phyloP scores from a whole-genome alignment of 2,329 filamentous ascomycete species.

The Sordariomycetes sp. region DNA sequence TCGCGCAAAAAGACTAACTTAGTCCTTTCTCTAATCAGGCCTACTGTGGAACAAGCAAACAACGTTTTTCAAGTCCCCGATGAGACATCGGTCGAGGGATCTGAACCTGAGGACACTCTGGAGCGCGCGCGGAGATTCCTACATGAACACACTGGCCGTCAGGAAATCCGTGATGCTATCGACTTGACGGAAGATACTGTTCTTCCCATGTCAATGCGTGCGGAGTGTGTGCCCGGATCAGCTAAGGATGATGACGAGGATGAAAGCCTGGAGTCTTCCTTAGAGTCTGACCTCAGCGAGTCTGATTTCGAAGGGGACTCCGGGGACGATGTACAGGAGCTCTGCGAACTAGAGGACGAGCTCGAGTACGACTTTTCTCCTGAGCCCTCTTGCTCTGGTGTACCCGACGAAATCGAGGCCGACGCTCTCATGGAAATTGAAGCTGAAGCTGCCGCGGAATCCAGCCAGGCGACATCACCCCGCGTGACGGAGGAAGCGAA shows the following conservation, averaged over 20 bases:
- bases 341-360: not conserved
- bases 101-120: not conserved
- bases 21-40: not conserved
- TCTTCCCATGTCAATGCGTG: not conserved
- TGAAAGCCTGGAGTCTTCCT: not conserved
- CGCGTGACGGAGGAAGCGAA: not conserved
- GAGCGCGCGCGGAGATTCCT: not conserved
- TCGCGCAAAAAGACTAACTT: not conserved
- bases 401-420: not conserved
- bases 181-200: not conserved
- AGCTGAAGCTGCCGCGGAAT: not conserved
- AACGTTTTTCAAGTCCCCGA: not conserved
- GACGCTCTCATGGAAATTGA: not conserved
- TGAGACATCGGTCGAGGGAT: not conserved
- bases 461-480: not conserved
- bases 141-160: not conserved
- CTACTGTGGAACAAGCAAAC: not conserved
- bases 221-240: not conserved
- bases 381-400: not conserved
- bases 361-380: not conserved
- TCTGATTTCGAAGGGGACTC: not conserved
- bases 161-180: not conserved
- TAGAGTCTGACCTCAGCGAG: not conserved
- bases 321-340: not conserved
- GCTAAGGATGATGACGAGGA: not conserved